A percentile compares a stretch with the other conserved stretches of the same genome.
These are phyloP conservation scores for Plasmodium knowlesi DNA, from an alignment of 169 alveolate genomes.

Conservation along the genomic window DNA sequence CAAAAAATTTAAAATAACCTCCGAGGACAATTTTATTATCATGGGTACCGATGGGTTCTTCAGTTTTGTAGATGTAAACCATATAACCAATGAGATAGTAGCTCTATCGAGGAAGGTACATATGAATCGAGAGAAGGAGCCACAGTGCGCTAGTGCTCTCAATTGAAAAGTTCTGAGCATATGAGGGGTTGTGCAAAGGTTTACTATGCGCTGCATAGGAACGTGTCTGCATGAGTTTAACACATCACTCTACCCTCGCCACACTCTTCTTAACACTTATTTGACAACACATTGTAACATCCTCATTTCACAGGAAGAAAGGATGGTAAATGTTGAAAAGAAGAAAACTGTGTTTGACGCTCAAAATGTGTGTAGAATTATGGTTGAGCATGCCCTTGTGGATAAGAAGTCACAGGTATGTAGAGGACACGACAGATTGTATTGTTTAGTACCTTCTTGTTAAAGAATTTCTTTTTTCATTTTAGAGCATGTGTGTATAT, in stretches of 20 bases:
- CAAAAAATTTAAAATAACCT: slow-evolving; percentile 78
- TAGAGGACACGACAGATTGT: background rate
- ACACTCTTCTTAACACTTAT: background rate
- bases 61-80: slow-evolving; percentile 83
- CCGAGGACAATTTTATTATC: slow-evolving; percentile 92
- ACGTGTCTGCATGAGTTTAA: background rate
- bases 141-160: background rate
- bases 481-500: background rate
- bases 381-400: slow-evolving; percentile 83
- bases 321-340: slow-evolving; percentile 76
- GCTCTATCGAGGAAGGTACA: slow-evolving; percentile 65
- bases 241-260: background rate
- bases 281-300: background rate
- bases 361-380: slow-evolving; percentile 79
- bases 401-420: slow-evolving; percentile 83
- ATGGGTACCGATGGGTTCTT: slow-evolving; percentile 99
- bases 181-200: background rate
- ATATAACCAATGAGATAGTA: slow-evolving; percentile 47
- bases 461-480: background rate
- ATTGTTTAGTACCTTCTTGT: background rate
- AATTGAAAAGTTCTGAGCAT: background rate
- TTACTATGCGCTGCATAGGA: background rate
- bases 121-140: background rate
- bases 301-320: slow-evolving; percentile 76
- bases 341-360: slow-evolving; percentile 70